Evolutionary conservation across 179 eudicot genomes (phyloP), one percentile per base, ranked within the genome.

Genomic region (Beta lomatogona): DNA sequence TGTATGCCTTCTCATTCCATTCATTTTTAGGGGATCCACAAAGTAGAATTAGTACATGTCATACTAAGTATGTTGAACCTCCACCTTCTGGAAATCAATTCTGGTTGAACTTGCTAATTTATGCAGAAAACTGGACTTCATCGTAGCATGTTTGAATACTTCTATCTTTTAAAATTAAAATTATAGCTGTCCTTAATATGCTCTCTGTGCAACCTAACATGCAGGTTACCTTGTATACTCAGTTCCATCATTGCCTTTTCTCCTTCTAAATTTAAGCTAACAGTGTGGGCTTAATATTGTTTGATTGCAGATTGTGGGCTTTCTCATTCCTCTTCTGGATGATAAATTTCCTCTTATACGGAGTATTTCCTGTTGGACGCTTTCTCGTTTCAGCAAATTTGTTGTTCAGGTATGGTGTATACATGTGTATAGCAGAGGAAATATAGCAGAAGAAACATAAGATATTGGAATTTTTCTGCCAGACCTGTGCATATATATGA

Each of bases 281-380:
- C 41, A 9, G 7, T 48, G 44, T 57, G 65, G 52, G 69, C 3
- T 58, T 54, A 55, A 61, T 61, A 25, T 54, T 68, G 28, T 18
- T 65, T 31, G 54, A 81, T 59, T 86, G 92, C 97, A 96, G 99
- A 92, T 96, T 79, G 87, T 94, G 67, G 81, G 85, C 36, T 93
- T 94, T 85, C 97, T 96, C 60, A 89, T 92, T 78, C 99, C 99
- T 58, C 93, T 91, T 60, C 82, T 96, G 83, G 99, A 96, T 85
- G 99, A 96, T 77, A 96, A 96, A 86, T 96, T 89, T 90, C 97
- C 99, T 75, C 88, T 96, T 83, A 94, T 96, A 86, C 86, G 99
- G 84, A 96, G 99, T 78, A 96, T 96, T 85, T 87, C 98, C 22
- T 96, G 98, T 88, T 96, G 99, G 99, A 96, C 99, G 41, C 88